These are phyloP conservation scores for Teunomyces kruisii DNA, from an alignment of 805 yeast genomes.

Conservation along the genomic window DNA sequence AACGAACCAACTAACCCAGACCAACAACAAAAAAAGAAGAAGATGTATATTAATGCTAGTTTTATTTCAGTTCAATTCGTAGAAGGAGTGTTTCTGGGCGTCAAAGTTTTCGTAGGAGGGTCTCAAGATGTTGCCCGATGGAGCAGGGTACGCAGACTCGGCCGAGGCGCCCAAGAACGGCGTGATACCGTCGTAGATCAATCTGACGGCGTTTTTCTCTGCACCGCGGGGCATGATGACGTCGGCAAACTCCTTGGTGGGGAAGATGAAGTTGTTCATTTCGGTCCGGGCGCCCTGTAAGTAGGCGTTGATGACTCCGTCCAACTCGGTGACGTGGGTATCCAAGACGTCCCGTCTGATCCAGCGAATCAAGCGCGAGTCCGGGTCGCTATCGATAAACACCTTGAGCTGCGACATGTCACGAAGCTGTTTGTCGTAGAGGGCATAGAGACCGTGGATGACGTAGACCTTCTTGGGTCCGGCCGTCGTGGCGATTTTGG, in stretches of 20 bases:
- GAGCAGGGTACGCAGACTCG: slow-evolving; percentile 9
- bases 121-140: slow-evolving; percentile 25
- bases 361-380: slow-evolving; percentile 80
- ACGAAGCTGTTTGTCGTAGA: slow-evolving; percentile 60
- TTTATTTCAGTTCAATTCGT: slow-evolving; percentile 34
- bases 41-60: slow-evolving; percentile 1
- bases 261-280: slow-evolving; percentile 61
- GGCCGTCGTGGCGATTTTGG: slow-evolving; percentile 17
- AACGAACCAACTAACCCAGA: neutral
- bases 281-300: slow-evolving; percentile 60
- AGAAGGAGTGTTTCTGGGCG: slow-evolving; percentile 41
- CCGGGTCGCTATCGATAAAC: slow-evolving; percentile 83
- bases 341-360: slow-evolving; percentile 46
- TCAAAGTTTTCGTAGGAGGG: slow-evolving; percentile 22
- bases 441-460: slow-evolving; percentile 78
- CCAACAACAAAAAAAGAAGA: neutral
- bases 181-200: slow-evolving; percentile 65
- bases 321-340: slow-evolving; percentile 18
- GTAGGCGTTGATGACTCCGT: slow-evolving; percentile 46
- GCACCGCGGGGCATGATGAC: slow-evolving; percentile 72
- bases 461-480: slow-evolving; percentile 33
- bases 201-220: slow-evolving; percentile 53
- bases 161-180: slow-evolving; percentile 25
- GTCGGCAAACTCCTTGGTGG: slow-evolving; percentile 74
- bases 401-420: slow-evolving; percentile 62